phyloP scores from a whole-genome alignment of 495 filamentous ascomycete genomes.

The Podospora australis region DNA sequence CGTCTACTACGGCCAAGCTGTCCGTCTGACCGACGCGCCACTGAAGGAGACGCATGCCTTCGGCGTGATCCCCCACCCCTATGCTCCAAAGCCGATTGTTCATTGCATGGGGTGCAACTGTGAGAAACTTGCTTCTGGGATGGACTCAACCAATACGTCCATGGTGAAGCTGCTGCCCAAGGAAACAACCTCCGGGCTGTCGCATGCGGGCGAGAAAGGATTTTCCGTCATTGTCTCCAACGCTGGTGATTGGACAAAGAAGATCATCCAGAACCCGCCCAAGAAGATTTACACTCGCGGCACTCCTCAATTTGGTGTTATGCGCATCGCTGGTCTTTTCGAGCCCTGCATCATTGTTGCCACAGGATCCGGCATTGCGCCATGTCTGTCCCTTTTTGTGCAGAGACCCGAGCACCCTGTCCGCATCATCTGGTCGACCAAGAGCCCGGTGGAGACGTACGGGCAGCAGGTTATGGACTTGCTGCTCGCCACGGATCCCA shows the following conservation, averaged over 20 bases:
- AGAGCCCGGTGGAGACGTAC: constrained; percentile 38
- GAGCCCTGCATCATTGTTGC: constrained; percentile 64
- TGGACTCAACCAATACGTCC: constrained; percentile 44
- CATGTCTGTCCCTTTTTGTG: constrained; percentile 48
- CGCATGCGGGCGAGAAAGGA: constrained; percentile 44
- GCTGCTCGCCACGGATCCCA: constrained; percentile 38
- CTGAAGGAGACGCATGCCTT: constrained; percentile 78
- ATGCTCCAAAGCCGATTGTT: background rate
- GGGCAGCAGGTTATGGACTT: constrained; percentile 37
- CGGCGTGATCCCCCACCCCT: constrained; percentile 58
- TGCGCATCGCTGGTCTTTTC: constrained; percentile 68
- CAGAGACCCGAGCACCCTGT: constrained; percentile 32
- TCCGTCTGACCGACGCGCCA: constrained; percentile 50
- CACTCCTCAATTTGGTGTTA: constrained; percentile 57
- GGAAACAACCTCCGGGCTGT: constrained; percentile 49
- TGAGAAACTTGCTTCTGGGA: constrained; percentile 48
- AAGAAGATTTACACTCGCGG: constrained; percentile 51
- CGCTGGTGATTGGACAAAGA: constrained; percentile 78
- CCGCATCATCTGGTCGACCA: constrained; percentile 47
- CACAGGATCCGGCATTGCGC: constrained; percentile 79
- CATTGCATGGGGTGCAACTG: too few species aligned
- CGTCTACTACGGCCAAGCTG: constrained; percentile 48
- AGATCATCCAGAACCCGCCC: constrained; percentile 55
- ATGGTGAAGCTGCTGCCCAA: background rate
- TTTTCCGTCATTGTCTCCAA: constrained; percentile 71